phyloP scores from a whole-genome alignment of 1,139 yeast genomes.

The Geotrichum europaeum region DNA sequence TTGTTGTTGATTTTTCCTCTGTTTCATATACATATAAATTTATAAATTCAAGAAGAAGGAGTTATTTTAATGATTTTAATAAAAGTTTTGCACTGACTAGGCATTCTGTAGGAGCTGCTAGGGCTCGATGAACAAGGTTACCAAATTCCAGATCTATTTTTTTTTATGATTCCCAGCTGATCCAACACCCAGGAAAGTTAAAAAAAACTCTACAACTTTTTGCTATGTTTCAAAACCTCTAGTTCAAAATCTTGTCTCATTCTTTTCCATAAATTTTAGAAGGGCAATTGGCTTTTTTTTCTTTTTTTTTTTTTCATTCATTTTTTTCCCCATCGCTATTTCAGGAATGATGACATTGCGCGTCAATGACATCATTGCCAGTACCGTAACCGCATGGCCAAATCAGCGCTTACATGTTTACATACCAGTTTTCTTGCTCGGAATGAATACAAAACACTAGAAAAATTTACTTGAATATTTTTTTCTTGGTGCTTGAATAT shows the following conservation, averaged over 20 bases:
- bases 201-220: background rate
- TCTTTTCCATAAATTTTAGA: background rate
- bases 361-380: background rate
- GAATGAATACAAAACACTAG: background rate
- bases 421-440: background rate
- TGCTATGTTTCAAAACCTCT: background rate
- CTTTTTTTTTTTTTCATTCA: background rate
- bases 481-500: background rate
- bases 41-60: background rate
- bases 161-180: background rate
- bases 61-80: background rate
- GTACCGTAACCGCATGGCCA: background rate
- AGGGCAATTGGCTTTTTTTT: background rate
- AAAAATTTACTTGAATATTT: background rate
- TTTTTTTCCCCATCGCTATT: background rate
- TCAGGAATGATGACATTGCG: background rate
- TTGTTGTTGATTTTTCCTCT: background rate
- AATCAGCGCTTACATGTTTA: background rate
- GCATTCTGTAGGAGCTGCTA: background rate
- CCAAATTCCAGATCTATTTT: background rate
- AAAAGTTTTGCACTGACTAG: background rate
- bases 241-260: background rate
- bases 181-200: background rate
- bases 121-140: background rate
- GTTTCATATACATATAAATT: background rate